Base-by-base conservation (phyloP, 768 basidiomycete genomes). In the Hortiboletus flavorubellus region DNA sequence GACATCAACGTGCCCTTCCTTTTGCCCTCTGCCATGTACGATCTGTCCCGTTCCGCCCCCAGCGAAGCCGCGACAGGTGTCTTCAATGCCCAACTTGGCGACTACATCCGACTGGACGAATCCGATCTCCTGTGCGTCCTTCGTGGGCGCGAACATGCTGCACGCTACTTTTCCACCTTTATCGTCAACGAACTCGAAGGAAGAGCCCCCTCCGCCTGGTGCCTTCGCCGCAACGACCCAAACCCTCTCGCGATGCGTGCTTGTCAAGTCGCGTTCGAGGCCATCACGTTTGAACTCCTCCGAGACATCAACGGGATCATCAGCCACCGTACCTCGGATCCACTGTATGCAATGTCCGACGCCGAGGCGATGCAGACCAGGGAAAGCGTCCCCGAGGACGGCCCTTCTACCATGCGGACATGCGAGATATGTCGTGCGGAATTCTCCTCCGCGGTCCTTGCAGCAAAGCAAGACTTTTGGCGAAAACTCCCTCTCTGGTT, bases 11-110 rank as follows among this genome's bases (percentile, higher is more conserved):
- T 82, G 0, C 73, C 73, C 0, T 79, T 83, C 59, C 79, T 91
- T 34, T 75, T 90, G 4, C 87, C 88, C 5, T 79, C 89, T 30
- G 88, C 88, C 6, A 88, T 89, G 71, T 91, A 91, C 68, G 89
- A 91, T 67, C 79, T 91, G 40, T 89, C 85, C 21, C 85, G 89
- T 39, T 81, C 73, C 61, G 72, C 80, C 31, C 82, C 86, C 2
- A 88, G 83, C 62, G 80, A 82, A 46, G 80, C 82, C 34, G 80
- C 80, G 30, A 68, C 75, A 7, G 87, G 85, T 7, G 74, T 78
- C 65, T 75, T 69, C 51, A 76, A 69, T 58, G 62, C 72, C 18
- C 54, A 68, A 47, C 71, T 71, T 21, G 59, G 70, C 67, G 83
- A 62, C 62, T 68, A 39, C 78, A 81, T 56, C 56, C 58, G 50